A percentile compares a stretch with the other conserved stretches of the same genome.
Conservation (phyloP, 306 rosid genomes). For the Lathyrus sativus region DNA sequence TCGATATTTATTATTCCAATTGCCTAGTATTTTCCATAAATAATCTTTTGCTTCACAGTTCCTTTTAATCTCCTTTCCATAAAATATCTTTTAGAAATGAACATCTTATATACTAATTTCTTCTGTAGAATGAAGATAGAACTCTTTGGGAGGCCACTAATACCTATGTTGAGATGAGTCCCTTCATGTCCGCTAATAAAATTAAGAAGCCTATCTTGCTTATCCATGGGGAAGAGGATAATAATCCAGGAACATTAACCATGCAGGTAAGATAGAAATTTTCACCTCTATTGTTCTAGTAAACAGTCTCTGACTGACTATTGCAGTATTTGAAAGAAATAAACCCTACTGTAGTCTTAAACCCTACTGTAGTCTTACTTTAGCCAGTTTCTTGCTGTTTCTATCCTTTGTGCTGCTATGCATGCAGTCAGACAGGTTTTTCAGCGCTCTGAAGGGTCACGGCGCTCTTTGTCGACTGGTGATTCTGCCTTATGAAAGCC, state of each 20-base stretch:
- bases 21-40: conserved; percentile 1
- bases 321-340: conserved; percentile 27
- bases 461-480: conserved; percentile 97
- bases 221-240: conserved; percentile 97
- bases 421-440: conserved; percentile 95
- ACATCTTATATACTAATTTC: conserved; percentile 22
- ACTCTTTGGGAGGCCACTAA: conserved; percentile 95
- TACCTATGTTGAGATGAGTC: conserved; percentile 96
- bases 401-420: conserved; percentile 34
- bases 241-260: conserved; percentile 91
- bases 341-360: no score
- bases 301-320: conserved; percentile 11
- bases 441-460: conserved; percentile 95
- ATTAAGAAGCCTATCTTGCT: conserved; percentile 97
- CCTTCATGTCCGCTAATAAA: conserved; percentile 94
- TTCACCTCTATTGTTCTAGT: conserved; percentile 16
- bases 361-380: conserved; percentile 33
- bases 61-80: conserved; percentile 26
- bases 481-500: conserved; percentile 92
- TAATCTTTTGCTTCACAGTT: not conserved
- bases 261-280: conserved; percentile 71
- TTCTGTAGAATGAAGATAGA: conserved; percentile 86
- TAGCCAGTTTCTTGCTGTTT: conserved; percentile 36
- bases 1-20: not conserved
- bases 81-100: conserved; percentile 24